phyloP scores from a whole-genome alignment of 208 protist species.

The Angomonas deanei region DNA sequence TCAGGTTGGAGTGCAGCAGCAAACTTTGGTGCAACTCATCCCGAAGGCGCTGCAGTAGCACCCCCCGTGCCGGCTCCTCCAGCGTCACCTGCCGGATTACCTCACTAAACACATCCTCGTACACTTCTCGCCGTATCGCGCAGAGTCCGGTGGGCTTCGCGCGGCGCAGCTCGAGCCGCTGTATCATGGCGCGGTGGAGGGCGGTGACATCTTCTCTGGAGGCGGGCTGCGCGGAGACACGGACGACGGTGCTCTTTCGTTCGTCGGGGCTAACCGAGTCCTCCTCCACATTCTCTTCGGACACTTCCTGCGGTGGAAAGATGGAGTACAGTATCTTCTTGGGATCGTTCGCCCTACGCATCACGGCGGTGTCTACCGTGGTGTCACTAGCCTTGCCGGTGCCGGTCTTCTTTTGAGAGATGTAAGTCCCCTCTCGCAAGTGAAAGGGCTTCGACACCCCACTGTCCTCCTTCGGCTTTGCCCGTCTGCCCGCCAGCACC shows the following conservation, averaged over 20 bases:
- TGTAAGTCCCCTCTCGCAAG: background rate
- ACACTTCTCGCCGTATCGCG: conserved; percentile 95
- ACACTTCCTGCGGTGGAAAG: conserved; percentile 30
- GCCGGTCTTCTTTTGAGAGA: background rate
- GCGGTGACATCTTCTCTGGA: conserved; percentile 58
- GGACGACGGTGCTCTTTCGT: conserved; percentile 38
- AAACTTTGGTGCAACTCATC: conserved; percentile 89
- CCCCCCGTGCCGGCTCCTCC: conserved; percentile 95
- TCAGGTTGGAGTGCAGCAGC: conserved; percentile 49
- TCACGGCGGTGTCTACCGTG: conserved; percentile 7
- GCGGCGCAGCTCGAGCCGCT: conserved; percentile 83
- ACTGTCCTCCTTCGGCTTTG: background rate
- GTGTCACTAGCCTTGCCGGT: background rate
- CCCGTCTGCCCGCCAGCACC: background rate
- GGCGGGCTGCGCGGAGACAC: conserved; percentile 55
- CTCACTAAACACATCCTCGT: conserved; percentile 95
- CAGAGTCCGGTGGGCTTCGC: conserved; percentile 95
- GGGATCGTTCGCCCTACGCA: conserved; percentile 26
- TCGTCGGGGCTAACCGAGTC: conserved; percentile 1
- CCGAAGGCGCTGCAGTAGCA: conserved; percentile 95
- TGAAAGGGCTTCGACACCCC: background rate
- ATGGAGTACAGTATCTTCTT: conserved; percentile 50
- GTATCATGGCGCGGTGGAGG: conserved; percentile 90
- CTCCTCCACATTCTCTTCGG: background rate
- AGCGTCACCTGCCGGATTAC: conserved; percentile 97